phyloP scores from a whole-genome alignment of 2,329 filamentous ascomycete genomes.

The Arthroderma sp. region DNA sequence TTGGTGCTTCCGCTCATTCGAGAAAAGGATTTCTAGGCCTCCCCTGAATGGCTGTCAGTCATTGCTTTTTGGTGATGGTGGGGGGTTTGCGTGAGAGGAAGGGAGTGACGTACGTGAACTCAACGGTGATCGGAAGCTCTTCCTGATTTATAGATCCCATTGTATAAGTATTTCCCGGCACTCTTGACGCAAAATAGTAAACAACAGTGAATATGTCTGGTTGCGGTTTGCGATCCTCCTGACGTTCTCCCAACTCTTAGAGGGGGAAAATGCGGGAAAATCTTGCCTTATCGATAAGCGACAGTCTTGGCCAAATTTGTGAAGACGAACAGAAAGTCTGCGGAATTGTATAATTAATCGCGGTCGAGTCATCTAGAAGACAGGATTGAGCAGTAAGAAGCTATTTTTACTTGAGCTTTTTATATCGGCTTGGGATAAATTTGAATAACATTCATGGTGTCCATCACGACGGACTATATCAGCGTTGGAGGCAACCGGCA shows the following conservation, averaged over 20 bases:
- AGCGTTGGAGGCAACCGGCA: slow-evolving; percentile 83
- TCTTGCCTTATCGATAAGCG: slow-evolving; percentile 29
- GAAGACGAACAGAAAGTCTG: too few species aligned
- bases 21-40: slow-evolving; percentile 88
- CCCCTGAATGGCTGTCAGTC: slow-evolving; percentile 45
- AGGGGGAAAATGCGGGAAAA: neutral
- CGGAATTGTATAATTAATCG: too few species aligned
- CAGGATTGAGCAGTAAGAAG: too few species aligned
- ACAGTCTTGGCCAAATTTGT: slow-evolving; percentile 14
- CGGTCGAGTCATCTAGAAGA: too few species aligned
- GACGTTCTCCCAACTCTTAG: neutral
- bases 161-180: neutral
- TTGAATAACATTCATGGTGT: slow-evolving; percentile 23
- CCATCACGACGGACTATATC: slow-evolving; percentile 39
- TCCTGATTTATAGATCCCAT: neutral
- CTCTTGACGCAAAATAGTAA: too few species aligned
- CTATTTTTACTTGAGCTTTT: neutral
- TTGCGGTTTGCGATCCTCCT: neutral
- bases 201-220: neutral
- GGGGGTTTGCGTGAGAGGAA: slow-evolving; percentile 3
- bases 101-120: slow-evolving; percentile 50
- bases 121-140: slow-evolving; percentile 49
- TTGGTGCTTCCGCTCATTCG: slow-evolving; percentile 60
- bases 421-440: neutral
- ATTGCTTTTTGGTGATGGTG: slow-evolving; percentile 11